phyloP scores from a whole-genome alignment of 1,139 yeast genomes.

The Taphrina populina region DNA sequence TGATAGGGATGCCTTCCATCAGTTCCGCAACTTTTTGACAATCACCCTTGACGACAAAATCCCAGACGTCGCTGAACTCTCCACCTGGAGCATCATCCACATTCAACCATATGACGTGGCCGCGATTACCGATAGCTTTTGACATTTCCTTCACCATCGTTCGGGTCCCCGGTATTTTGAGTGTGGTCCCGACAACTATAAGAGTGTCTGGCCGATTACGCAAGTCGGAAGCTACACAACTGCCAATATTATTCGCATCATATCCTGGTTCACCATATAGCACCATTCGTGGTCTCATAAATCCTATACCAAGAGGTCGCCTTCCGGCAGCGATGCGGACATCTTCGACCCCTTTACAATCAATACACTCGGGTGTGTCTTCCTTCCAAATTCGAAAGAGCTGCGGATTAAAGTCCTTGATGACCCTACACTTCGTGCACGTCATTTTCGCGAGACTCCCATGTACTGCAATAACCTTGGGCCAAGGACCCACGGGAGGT shows the following conservation, averaged over 20 bases:
- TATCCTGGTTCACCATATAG: slow-evolving; percentile 81
- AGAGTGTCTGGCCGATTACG: slow-evolving; percentile 60
- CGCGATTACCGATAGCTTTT: slow-evolving; percentile 56
- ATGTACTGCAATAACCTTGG: slow-evolving; percentile 52
- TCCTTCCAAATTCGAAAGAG: slow-evolving; percentile 50
- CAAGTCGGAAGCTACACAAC: slow-evolving; percentile 58
- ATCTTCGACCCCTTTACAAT: slow-evolving; percentile 49
- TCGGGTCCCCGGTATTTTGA: slow-evolving; percentile 71
- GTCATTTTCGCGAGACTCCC: slow-evolving; percentile 77
- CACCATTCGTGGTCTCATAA: slow-evolving; percentile 70
- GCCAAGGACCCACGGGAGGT: slow-evolving; percentile 27
- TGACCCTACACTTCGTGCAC: slow-evolving; percentile 66
- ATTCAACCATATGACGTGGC: slow-evolving; percentile 63
- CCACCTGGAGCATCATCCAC: slow-evolving; percentile 53
- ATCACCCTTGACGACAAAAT: slow-evolving; percentile 35
- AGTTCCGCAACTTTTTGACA: slow-evolving; percentile 31
- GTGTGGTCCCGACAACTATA: slow-evolving; percentile 71
- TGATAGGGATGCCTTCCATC: slow-evolving; percentile 13
- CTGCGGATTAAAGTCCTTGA: slow-evolving; percentile 62
- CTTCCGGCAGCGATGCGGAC: slow-evolving; percentile 62
- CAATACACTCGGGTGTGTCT: slow-evolving; percentile 62
- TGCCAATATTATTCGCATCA: slow-evolving; percentile 62
- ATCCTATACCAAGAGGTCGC: slow-evolving; percentile 62
- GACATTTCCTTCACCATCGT: slow-evolving; percentile 61
- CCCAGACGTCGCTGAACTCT: slow-evolving; percentile 32